Conservation (phyloP, 2,329 filamentous ascomycete species). For the Ceratocystis eucalypticola region DNA sequence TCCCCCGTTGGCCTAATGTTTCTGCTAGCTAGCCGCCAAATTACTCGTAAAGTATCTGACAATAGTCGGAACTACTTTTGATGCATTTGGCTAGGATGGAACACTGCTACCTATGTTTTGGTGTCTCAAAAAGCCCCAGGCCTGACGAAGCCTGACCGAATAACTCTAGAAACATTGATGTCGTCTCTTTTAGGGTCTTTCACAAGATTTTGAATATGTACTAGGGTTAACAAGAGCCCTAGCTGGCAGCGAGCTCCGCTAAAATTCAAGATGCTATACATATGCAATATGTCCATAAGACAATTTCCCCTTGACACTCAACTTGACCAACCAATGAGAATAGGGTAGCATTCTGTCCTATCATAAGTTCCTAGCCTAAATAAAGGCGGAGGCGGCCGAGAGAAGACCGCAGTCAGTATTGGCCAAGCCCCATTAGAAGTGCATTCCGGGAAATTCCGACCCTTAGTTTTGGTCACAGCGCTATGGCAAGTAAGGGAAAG, state of each 20-base stretch:
- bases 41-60: background rate
- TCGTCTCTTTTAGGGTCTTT: no score
- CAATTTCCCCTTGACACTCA: background rate
- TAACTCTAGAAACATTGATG: no score
- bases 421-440: background rate
- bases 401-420: background rate
- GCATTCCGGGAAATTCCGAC: background rate
- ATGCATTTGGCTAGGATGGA: background rate
- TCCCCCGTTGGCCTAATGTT: no score
- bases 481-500: background rate
- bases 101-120: background rate
- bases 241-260: no score
- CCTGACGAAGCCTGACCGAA: no score
- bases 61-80: background rate
- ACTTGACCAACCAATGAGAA: background rate
- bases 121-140: background rate
- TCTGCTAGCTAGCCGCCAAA: no score
- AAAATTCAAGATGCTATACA: background rate
- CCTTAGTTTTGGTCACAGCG: background rate
- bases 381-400: background rate
- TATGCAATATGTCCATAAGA: background rate
- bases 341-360: background rate
- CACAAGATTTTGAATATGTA: no score
- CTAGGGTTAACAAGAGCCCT: no score
- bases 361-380: constrained; percentile 1